Evolutionary conservation across 1,284 basidiomycete genomes (phyloP).

Genomic region (Rhodotorula sp.): DNA sequence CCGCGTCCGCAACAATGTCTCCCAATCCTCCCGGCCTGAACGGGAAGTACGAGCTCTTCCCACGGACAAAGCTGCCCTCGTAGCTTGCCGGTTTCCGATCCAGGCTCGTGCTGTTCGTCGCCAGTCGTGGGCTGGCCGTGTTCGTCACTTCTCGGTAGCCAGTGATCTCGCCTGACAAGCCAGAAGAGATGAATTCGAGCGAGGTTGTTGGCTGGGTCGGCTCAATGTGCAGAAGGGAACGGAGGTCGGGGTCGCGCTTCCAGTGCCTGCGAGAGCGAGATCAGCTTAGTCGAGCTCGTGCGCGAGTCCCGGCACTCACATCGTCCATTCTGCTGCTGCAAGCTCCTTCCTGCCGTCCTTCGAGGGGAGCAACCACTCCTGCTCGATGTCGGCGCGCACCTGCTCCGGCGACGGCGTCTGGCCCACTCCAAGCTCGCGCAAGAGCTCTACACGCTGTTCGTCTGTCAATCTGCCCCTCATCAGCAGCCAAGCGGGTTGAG

Average conservation of each 20-base stretch:
- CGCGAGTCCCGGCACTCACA: conserved; percentile 6
- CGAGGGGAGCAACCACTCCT: conserved; percentile 24
- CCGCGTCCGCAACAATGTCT: conserved; percentile 27
- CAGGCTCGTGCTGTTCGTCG: conserved; percentile 73
- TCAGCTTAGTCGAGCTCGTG: background rate
- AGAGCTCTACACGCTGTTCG: conserved; percentile 16
- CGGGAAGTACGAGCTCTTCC: conserved; percentile 86
- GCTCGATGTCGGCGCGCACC: conserved; percentile 24
- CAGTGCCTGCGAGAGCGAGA: conserved; percentile 27
- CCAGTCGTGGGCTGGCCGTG: conserved; percentile 55
- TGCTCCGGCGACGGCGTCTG: conserved; percentile 6
- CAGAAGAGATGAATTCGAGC: conserved; percentile 71
- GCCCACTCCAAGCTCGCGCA: conserved; percentile 30
- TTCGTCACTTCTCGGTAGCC: conserved; percentile 71
- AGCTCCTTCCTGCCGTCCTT: conserved; percentile 30
- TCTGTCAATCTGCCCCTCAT: conserved; percentile 1
- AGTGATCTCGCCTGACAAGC: conserved; percentile 73
- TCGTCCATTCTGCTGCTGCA: conserved; percentile 29
- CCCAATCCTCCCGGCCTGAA: conserved; percentile 84
- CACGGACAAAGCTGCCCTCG: conserved; percentile 75
- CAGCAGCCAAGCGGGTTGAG: too few relatives aligned
- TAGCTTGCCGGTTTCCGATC: conserved; percentile 72
- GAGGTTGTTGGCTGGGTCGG: conserved; percentile 75
- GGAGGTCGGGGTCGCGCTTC: conserved; percentile 31
- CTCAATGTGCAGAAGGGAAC: conserved; percentile 38